Conservation (phyloP, 768 basidiomycete species). For the Phylloporus sp. region DNA sequence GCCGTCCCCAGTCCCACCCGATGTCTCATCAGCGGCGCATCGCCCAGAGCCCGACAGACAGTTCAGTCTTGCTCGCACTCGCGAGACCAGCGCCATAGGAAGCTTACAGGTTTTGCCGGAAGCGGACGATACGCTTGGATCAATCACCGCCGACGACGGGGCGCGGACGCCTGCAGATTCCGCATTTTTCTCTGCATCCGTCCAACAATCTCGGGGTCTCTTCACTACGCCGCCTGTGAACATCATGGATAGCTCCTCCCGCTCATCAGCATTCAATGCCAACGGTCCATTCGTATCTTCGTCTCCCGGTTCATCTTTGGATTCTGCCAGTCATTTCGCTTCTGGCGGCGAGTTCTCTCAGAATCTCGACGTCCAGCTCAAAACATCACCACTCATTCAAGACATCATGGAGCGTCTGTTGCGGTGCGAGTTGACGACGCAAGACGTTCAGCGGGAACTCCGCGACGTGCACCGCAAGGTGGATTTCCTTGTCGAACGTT, state of each 20-base stretch:
- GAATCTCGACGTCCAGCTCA: slow-evolving; percentile 69
- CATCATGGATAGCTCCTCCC: slow-evolving; percentile 29
- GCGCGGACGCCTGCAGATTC: slow-evolving; percentile 24
- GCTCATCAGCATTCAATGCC: slow-evolving; percentile 40
- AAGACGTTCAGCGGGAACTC: slow-evolving; percentile 71
- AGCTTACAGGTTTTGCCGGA: slow-evolving; percentile 53
- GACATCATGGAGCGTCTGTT: slow-evolving; percentile 72
- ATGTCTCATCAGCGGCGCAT: slow-evolving; percentile 46
- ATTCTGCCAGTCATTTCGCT: slow-evolving; percentile 63
- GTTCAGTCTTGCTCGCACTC: slow-evolving; percentile 37
- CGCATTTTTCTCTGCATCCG: slow-evolving; percentile 37
- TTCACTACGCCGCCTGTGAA: slow-evolving; percentile 45
- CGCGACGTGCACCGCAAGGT: slow-evolving; percentile 74
- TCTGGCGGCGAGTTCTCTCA: slow-evolving; percentile 42
- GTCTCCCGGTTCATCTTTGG: slow-evolving; percentile 75
- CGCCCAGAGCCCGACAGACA: slow-evolving; percentile 44
- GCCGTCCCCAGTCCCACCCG: slow-evolving; percentile 33
- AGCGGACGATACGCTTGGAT: slow-evolving; percentile 45
- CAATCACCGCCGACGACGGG: slow-evolving; percentile 24
- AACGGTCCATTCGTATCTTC: slow-evolving; percentile 51
- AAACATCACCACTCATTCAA: slow-evolving; percentile 66
- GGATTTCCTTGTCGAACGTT: slow-evolving; percentile 67
- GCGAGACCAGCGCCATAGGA: slow-evolving; percentile 48
- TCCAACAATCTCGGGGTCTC: slow-evolving; percentile 36
- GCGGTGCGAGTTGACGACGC: slow-evolving; percentile 62